phyloP scores from a whole-genome alignment of 805 yeast genomes.

The Candida dendrica region DNA sequence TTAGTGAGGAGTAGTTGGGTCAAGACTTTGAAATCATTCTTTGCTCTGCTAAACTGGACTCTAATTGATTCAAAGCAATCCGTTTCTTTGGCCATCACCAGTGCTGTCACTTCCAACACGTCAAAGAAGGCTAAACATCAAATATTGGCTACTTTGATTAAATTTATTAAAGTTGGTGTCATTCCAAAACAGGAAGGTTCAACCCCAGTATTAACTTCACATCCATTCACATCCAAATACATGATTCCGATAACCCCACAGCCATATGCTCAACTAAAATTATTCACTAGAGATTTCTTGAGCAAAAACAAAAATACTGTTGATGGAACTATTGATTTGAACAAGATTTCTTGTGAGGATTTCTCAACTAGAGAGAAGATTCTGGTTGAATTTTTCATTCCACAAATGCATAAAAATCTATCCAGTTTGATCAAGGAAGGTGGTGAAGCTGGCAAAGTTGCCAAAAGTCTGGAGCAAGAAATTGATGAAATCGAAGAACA shows the following conservation, averaged over 20 bases:
- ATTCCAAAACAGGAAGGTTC: constrained; percentile 11
- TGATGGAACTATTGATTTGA: constrained; percentile 27
- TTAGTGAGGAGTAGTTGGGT: constrained; percentile 59
- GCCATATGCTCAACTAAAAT: constrained; percentile 57
- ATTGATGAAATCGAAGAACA: constrained; percentile 4
- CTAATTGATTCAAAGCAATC: constrained; percentile 25
- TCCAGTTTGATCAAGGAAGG: constrained; percentile 55
- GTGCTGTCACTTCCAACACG: constrained; percentile 19
- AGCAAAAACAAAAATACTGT: constrained; percentile 9
- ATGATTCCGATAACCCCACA: constrained; percentile 49
- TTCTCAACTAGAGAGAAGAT: constrained; percentile 44
- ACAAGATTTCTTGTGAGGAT: constrained; percentile 53
- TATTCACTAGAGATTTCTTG: constrained; percentile 39
- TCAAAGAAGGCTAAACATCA: constrained; percentile 15
- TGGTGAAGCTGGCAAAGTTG: constrained; percentile 58
- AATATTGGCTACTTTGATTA: constrained; percentile 30
- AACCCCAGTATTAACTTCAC: constrained; percentile 22
- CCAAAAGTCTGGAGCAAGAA: constrained; percentile 20
- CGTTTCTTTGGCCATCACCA: constrained; percentile 25
- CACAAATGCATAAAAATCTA: constrained; percentile 44
- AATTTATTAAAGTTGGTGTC: constrained; percentile 39
- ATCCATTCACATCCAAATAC: constrained; percentile 45
- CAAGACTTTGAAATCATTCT: constrained; percentile 59
- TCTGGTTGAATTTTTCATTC: constrained; percentile 44
- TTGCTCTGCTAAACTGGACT: constrained; percentile 73